A percentile compares a stretch with the other conserved stretches of the same genome.
Conservation (phyloP, 108 stramenopile genomes). For the Thalassiosira profunda region DNA sequence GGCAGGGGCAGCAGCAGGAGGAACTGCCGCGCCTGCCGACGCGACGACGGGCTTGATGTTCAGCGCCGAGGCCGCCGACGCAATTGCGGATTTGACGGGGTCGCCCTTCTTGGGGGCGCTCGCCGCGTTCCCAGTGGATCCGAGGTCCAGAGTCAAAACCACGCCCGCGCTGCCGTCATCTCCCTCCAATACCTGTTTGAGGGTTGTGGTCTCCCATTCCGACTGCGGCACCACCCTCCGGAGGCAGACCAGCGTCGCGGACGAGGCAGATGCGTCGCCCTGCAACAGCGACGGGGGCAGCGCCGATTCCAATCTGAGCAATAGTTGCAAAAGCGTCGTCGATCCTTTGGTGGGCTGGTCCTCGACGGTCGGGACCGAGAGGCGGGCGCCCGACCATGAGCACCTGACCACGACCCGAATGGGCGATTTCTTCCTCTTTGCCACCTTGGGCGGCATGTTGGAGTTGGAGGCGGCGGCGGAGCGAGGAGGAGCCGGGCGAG, state of each 20-base stretch:
- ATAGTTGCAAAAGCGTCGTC: slow-evolving; percentile 21
- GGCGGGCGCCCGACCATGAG: slow-evolving; percentile 37
- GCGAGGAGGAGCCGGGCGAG: too few relatives aligned
- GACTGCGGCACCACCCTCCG: slow-evolving; percentile 15
- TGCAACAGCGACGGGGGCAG: slow-evolving; percentile 20
- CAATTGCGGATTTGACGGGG: slow-evolving; percentile 8
- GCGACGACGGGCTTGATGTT: slow-evolving; percentile 22
- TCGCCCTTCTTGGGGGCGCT: not conserved
- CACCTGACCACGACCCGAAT: slow-evolving; percentile 35
- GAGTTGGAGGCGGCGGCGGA: too few relatives aligned
- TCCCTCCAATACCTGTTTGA: slow-evolving; percentile 34
- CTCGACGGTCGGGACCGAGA: slow-evolving; percentile 29
- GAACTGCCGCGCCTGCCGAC: not conserved
- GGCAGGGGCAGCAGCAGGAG: slow-evolving; percentile 1
- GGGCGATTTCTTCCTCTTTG: slow-evolving; percentile 27
- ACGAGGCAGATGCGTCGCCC: not conserved
- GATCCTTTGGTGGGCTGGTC: slow-evolving; percentile 1
- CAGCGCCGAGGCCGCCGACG: slow-evolving; percentile 31
- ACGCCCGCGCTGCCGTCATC: slow-evolving; percentile 49
- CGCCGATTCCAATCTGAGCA: slow-evolving; percentile 19
- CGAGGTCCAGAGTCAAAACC: slow-evolving; percentile 34
- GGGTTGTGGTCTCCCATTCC: slow-evolving; percentile 41
- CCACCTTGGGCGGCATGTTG: too few relatives aligned
- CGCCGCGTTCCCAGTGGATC: not conserved
- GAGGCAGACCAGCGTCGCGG: slow-evolving; percentile 30